phyloP scores from a whole-genome alignment of 176 grass and related monocot species.

The Coix lacrymajobi region DNA sequence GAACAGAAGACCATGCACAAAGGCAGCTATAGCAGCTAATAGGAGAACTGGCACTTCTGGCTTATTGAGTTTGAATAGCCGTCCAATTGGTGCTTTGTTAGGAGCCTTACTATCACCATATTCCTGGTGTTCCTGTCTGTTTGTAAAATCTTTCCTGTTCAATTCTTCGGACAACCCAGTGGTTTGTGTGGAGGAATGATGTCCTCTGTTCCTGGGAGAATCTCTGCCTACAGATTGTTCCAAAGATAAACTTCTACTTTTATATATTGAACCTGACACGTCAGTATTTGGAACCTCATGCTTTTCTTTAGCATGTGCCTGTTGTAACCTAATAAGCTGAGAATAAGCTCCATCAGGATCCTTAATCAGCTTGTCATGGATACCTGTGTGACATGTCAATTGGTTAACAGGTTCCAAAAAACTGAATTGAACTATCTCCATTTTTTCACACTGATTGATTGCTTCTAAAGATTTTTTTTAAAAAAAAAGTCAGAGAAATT shows the following conservation, averaged over 20 bases:
- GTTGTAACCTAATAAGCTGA: constrained; percentile 60
- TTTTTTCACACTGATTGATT: constrained; percentile 19
- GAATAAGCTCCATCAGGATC: constrained; percentile 66
- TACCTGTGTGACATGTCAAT: constrained; percentile 40
- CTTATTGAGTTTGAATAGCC: constrained; percentile 64
- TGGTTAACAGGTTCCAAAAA: background rate
- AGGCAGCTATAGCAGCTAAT: constrained; percentile 51
- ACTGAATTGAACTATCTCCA: constrained; percentile 7
- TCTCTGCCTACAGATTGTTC: constrained; percentile 21
- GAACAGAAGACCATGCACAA: constrained; percentile 69
- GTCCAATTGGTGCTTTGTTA: constrained; percentile 33
- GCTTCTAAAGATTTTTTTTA: background rate
- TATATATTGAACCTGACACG: constrained; percentile 6
- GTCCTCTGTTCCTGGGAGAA: constrained; percentile 36
- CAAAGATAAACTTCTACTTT: constrained; percentile 22
- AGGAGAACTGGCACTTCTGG: constrained; percentile 59
- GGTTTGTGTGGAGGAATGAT: constrained; percentile 14
- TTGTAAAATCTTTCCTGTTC: background rate
- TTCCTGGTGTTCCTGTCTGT: constrained; percentile 1
- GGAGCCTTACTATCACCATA: constrained; percentile 1
- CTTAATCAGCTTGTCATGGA: constrained; percentile 61
- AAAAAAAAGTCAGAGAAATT: background rate
- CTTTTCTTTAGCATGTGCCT: constrained; percentile 21
- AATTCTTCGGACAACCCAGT: constrained; percentile 14
- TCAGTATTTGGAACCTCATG: constrained; percentile 2